phyloP scores from a whole-genome alignment of 441 rosid species.

The Croton setiger region DNA sequence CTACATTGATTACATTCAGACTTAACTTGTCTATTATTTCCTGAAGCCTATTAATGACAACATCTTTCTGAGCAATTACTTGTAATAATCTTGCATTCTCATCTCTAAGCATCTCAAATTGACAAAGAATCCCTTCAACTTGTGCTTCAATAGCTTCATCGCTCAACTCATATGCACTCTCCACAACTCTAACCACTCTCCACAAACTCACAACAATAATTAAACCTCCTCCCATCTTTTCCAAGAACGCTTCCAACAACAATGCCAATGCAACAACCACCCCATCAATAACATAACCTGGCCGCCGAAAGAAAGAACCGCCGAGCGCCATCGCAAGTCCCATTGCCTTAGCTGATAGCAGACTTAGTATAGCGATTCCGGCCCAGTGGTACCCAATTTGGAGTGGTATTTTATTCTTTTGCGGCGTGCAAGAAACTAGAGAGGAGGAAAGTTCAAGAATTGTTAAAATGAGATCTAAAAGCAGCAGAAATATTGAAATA shows the following conservation, averaged over 20 bases:
- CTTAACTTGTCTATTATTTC: conserved; percentile 19
- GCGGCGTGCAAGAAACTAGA: conserved; percentile 33
- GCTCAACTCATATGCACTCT: conserved; percentile 65
- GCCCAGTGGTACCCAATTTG: conserved; percentile 56
- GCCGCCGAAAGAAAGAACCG: conserved; percentile 38
- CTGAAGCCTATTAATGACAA: conserved; percentile 35
- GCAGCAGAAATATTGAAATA: conserved; percentile 41
- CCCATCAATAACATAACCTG: conserved; percentile 54
- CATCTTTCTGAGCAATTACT: conserved; percentile 37
- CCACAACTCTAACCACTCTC: conserved; percentile 66
- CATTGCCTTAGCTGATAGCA: conserved; percentile 43
- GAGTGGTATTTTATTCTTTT: background rate
- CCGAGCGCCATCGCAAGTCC: conserved; percentile 45
- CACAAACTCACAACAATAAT: conserved; percentile 64
- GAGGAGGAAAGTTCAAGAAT: conserved; percentile 60
- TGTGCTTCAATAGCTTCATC: conserved; percentile 75
- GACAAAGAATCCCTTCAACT: conserved; percentile 38
- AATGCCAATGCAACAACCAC: conserved; percentile 43
- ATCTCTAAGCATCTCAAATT: conserved; percentile 46
- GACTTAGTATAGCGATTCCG: conserved; percentile 45
- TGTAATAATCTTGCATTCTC: conserved; percentile 38
- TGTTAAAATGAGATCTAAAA: conserved; percentile 48
- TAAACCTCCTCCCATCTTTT: conserved; percentile 58
- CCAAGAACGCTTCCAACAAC: conserved; percentile 47
- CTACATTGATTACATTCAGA: conserved; percentile 24